Conservation (phyloP, 2,329 filamentous ascomycete species). For the Colletotrichum gigasporum region DNA sequence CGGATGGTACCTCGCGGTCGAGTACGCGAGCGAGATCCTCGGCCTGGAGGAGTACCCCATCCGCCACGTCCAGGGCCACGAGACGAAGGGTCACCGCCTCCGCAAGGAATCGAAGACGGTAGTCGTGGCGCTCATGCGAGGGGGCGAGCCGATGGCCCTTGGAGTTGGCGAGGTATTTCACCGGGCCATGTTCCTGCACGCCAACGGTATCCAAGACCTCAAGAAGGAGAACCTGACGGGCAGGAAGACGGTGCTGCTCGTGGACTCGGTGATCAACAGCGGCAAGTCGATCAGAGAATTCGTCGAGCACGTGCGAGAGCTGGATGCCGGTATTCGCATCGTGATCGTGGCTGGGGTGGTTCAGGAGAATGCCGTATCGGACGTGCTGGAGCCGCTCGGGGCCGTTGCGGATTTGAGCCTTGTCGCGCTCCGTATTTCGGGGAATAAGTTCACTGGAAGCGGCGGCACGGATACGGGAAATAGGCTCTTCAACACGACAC, state of each 20-base stretch:
- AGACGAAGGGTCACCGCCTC: slow-evolving; percentile 55
- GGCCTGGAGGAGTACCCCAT: slow-evolving; percentile 60
- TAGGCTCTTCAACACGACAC: slow-evolving; percentile 66
- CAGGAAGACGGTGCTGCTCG: slow-evolving; percentile 56
- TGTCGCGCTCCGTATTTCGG: slow-evolving; percentile 63
- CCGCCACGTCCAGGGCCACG: slow-evolving; percentile 59
- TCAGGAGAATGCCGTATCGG: slow-evolving; percentile 46
- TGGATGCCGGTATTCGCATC: slow-evolving; percentile 53
- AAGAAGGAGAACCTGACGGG: slow-evolving; percentile 49
- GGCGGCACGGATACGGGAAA: slow-evolving; percentile 67
- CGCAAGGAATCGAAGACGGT: slow-evolving; percentile 51
- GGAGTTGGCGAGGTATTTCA: slow-evolving; percentile 65
- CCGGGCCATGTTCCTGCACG: slow-evolving; percentile 60
- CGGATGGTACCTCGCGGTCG: slow-evolving; percentile 63
- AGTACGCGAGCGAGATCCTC: slow-evolving; percentile 56
- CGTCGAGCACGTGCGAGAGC: slow-evolving; percentile 52
- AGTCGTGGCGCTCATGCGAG: slow-evolving; percentile 71
- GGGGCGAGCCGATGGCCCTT: slow-evolving; percentile 69
- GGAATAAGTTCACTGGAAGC: slow-evolving; percentile 63
- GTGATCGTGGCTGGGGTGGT: slow-evolving; percentile 65
- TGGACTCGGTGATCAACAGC: slow-evolving; percentile 70
- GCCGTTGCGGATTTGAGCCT: slow-evolving; percentile 46
- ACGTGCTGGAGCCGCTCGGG: slow-evolving; percentile 35
- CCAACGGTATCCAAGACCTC: slow-evolving; percentile 50
- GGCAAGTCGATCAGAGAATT: slow-evolving; percentile 61